Base-by-base conservation (phyloP, 345 rosid genomes). In the Dovyalis caffra region DNA sequence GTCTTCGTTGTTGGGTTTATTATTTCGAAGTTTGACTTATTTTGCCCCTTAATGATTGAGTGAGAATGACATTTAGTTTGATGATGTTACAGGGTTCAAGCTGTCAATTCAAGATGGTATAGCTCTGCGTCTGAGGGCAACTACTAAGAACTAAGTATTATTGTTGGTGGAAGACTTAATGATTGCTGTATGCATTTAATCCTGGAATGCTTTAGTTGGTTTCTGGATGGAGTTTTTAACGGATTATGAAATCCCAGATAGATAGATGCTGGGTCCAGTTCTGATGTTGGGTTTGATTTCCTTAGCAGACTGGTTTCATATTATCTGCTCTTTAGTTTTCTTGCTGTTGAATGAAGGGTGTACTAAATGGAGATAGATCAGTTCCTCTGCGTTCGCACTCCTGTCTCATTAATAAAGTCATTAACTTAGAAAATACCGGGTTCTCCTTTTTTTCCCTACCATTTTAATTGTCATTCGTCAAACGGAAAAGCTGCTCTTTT, bases 171-270 rank as follows among this genome's bases (percentile, higher is more conserved):
- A 70, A 75, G 77, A 79, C 71, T 68, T 72, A 43, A 29, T 61
- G 80, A 78, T 69, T 80, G 79, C 81, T 74, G 78, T 77, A 71
- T 79, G 83, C 80, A 18, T 72, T 76, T 81, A 70, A 82, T 74
- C 78, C 65, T 73, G 77, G 79, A 68, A 83, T 76, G 77, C 66
- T 82, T 78, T 64, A 74, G 70, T 67, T 73, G 76, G 78, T 83
- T 74, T 78, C 76, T 73, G 74, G 77, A 79, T 32, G 74, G 76
- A 70, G 76, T 75, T 78, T n/a, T 43, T 73, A 51, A 63, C 34
- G 84, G 73, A 74, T 76, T 69, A 51, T 66, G 66, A 35, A 64
- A 66, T 76, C 77, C 76, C 78, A 70, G 61, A 56, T n/a, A 56
- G 70, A 34, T 57, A 43, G 78, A 73, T 72, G 70, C 66, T 40